Evolutionary conservation across 73 alveolate species (phyloP).

Genomic region (Tetrahymena thermophila): DNA sequence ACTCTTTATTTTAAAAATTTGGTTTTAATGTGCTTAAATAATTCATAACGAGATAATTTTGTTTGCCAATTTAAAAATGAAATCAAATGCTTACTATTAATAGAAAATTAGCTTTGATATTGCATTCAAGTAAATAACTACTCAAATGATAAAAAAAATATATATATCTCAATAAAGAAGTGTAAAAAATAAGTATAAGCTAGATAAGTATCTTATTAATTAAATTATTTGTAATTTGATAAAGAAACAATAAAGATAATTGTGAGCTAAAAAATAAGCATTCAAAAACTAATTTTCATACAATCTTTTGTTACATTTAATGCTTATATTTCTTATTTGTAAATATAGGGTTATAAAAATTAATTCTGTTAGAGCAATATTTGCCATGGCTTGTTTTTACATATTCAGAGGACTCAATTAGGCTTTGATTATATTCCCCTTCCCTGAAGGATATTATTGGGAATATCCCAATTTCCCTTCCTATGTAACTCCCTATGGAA

Average conservation of each 20-base stretch:
- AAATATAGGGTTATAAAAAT: conserved; percentile 12
- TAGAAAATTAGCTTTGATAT: too few relatives aligned
- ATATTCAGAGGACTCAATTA: conserved; percentile 16
- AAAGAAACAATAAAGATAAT: neutral
- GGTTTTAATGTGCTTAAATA: too few relatives aligned
- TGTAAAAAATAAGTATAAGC: neutral
- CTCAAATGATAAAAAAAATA: neutral
- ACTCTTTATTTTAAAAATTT: too few relatives aligned
- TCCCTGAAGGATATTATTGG: conserved; percentile 39
- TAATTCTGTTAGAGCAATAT: neutral
- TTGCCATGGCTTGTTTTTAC: conserved; percentile 12
- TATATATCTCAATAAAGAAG: too few relatives aligned
- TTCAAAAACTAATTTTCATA: too few relatives aligned
- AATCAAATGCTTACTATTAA: too few relatives aligned
- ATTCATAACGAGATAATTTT: too few relatives aligned
- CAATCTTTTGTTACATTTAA: neutral
- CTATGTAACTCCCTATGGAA: conserved; percentile 27
- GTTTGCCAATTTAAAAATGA: too few relatives aligned
- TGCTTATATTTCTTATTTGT: neutral
- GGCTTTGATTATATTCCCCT: conserved; percentile 33
- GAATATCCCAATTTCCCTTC: conserved; percentile 42
- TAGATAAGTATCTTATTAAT: too few relatives aligned
- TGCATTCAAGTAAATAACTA: too few relatives aligned
- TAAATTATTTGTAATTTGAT: too few relatives aligned
- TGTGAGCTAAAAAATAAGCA: neutral